Conservation (phyloP, 345 rosid genomes). For the Salix koriyanagi region DNA sequence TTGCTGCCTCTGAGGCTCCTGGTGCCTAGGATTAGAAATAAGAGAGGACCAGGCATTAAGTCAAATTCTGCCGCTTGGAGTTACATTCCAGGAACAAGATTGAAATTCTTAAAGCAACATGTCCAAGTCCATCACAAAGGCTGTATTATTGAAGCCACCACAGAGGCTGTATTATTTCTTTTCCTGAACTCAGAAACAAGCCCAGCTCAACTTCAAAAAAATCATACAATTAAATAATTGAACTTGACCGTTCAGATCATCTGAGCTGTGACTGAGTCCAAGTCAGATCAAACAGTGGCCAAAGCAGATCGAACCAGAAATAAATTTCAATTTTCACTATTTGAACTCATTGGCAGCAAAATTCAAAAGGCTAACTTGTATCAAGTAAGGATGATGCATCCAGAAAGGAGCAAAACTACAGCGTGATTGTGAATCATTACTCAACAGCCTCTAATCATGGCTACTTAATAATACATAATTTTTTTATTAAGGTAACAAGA, state of each 20-base stretch:
- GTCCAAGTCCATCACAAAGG: background rate
- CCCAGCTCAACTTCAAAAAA: background rate
- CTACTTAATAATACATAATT: background rate
- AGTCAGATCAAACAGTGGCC: background rate
- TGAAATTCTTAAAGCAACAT: background rate
- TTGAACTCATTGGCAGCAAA: background rate
- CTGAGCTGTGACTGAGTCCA: background rate
- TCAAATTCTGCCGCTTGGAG: background rate
- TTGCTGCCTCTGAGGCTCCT: constrained; percentile 75
- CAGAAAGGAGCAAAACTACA: background rate
- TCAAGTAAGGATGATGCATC: background rate
- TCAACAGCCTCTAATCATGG: background rate
- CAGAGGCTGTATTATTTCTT: background rate
- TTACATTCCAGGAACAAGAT: background rate
- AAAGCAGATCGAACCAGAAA: background rate
- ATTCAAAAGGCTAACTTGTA: background rate
- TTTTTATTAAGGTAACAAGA: background rate
- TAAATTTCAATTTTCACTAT: background rate
- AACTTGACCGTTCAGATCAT: background rate
- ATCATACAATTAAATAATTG: background rate
- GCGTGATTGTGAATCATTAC: background rate
- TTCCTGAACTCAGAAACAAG: background rate
- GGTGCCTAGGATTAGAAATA: constrained; percentile 47
- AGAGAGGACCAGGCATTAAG: background rate
- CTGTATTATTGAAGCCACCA: background rate